Evolutionary conservation across 108 stramenopile species (phyloP).

Genomic region (Cyclotella atomus): DNA sequence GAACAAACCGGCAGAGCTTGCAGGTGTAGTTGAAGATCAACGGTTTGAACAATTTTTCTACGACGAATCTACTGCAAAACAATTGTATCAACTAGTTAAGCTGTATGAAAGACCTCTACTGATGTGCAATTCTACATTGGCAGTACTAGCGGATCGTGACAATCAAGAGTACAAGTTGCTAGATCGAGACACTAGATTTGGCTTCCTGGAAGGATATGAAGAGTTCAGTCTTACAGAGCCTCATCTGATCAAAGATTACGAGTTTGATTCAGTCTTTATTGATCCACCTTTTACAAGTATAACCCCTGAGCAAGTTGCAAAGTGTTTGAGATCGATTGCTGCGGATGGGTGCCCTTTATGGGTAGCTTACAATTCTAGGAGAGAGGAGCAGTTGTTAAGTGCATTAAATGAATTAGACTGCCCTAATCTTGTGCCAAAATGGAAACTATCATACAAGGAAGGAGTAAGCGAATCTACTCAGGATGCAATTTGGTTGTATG

Average conservation of each 20-base stretch:
- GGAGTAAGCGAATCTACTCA: conserved; percentile 25
- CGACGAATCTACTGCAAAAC: conserved; percentile 10
- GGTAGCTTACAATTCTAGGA: conserved; percentile 36
- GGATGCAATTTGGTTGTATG: conserved; percentile 35
- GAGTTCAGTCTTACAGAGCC: conserved; percentile 33
- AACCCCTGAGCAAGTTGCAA: conserved; percentile 35
- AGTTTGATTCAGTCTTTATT: conserved; percentile 46
- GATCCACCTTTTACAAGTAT: conserved; percentile 49
- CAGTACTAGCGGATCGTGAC: conserved; percentile 38
- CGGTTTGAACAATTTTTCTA: conserved; percentile 47
- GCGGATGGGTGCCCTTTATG: conserved; percentile 21
- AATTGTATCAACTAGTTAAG: conserved; percentile 30
- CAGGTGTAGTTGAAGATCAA: conserved; percentile 40
- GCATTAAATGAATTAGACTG: conserved; percentile 23
- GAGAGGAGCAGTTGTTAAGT: conserved; percentile 30
- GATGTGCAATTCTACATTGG: conserved; percentile 37
- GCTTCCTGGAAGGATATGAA: conserved; percentile 29
- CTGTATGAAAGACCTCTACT: conserved; percentile 27
- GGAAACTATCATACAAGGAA: conserved; percentile 24
- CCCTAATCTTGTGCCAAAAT: conserved; percentile 32
- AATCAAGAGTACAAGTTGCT: conserved; percentile 26
- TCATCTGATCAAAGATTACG: conserved; percentile 29
- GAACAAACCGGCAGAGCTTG: conserved; percentile 12
- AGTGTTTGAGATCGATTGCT: conserved; percentile 27
- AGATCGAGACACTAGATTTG: conserved; percentile 39